Evolutionary conservation across 176 grass and related monocot genomes (phyloP).

Genomic region (Phoenix dactylifera): DNA sequence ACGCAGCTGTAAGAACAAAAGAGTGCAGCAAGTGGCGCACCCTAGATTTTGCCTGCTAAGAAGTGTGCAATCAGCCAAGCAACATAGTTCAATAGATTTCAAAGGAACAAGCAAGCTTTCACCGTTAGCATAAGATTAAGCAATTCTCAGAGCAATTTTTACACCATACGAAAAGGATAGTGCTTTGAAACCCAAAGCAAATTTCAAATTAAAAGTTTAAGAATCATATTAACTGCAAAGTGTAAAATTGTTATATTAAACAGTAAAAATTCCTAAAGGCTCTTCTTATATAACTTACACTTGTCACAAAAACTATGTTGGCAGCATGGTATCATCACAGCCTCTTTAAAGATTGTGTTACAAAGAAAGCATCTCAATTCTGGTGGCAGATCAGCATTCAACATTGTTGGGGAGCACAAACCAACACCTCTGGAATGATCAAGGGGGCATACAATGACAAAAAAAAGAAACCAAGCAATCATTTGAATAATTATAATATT

Average conservation of each 20-base stretch:
- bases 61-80: too few relatives aligned
- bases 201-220: not conserved
- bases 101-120: too few relatives aligned
- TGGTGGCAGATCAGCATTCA: slow-evolving; percentile 25
- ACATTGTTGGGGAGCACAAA: slow-evolving; percentile 14
- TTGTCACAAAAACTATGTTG: slow-evolving; percentile 48
- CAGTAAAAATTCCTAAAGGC: not conserved
- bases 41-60: too few relatives aligned
- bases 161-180: too few relatives aligned
- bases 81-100: too few relatives aligned
- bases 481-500: not conserved
- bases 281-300: slow-evolving; percentile 23
- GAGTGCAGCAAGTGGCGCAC: too few relatives aligned
- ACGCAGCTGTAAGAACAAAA: too few relatives aligned
- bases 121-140: too few relatives aligned
- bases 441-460: not conserved
- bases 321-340: slow-evolving; percentile 50
- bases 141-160: too few relatives aligned
- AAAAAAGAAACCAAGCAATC: not conserved
- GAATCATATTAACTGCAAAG: not conserved
- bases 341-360: slow-evolving; percentile 32
- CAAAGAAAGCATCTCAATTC: slow-evolving; percentile 44
- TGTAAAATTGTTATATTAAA: not conserved
- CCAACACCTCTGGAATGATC: slow-evolving; percentile 1
- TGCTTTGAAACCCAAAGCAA: not conserved